Percentiles rank a stretch among this genome's conserved stretches.
These are phyloP conservation scores for Aquilaria yunnanensis DNA, from an alignment of 345 rosid genomes.

Conservation along the genomic window DNA sequence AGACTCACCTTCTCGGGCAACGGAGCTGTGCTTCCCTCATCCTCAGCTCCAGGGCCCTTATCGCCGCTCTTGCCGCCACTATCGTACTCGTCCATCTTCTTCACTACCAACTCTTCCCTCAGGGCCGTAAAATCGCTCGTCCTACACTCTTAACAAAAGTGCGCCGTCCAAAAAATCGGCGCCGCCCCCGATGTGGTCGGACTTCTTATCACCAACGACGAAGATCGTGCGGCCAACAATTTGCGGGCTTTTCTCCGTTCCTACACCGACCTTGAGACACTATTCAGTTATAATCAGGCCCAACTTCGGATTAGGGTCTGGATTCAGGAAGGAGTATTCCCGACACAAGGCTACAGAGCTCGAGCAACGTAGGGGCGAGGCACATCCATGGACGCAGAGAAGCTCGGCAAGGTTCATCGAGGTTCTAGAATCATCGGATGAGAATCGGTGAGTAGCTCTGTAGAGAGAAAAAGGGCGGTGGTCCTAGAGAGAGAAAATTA, in stretches of 20 bases:
- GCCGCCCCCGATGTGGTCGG: neutral
- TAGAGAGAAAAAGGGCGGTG: neutral
- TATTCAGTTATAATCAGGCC: conserved; percentile 8
- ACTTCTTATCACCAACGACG: conserved; percentile 8
- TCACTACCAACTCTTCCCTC: conserved; percentile 22
- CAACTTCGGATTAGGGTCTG: conserved; percentile 22
- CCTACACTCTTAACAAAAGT: conserved; percentile 12
- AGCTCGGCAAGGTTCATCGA: conserved; percentile 19
- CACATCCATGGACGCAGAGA: conserved; percentile 20
- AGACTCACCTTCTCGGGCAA: conserved; percentile 76
- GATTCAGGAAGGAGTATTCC: conserved; percentile 26
- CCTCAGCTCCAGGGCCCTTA: conserved; percentile 57
- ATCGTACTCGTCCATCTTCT: conserved; percentile 63
- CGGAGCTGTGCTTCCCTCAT: conserved; percentile 85
- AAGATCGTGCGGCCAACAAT: conserved; percentile 15
- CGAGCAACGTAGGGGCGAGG: conserved; percentile 32
- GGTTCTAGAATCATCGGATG: conserved; percentile 30
- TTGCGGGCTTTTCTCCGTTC: conserved; percentile 9
- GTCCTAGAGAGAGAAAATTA: neutral
- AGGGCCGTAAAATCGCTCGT: conserved; percentile 16
- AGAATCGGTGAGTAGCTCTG: conserved; percentile 7
- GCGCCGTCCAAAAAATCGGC: conserved; percentile 9
- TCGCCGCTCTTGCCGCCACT: conserved; percentile 70
- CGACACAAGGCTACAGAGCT: conserved; percentile 42
- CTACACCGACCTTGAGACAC: neutral